A percentile compares a stretch with the other conserved stretches of the same genome.
Evolutionary conservation across 2,329 filamentous ascomycete species (phyloP).

Genomic region (Penicillium rolfsii): DNA sequence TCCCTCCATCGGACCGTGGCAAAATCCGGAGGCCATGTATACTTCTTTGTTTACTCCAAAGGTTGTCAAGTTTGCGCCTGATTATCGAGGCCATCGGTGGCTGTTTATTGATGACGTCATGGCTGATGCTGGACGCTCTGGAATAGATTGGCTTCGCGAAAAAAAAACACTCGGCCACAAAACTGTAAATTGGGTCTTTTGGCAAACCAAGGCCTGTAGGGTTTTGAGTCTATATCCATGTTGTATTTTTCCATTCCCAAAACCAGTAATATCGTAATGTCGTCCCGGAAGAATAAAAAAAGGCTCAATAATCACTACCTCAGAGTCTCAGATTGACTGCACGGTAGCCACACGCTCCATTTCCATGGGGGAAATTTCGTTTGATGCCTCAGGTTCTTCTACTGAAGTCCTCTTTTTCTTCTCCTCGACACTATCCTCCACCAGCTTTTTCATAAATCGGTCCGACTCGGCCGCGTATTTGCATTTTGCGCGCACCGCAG

Average conservation of each 20-base stretch:
- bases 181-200: background rate
- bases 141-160: background rate
- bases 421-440: background rate
- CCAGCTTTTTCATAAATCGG: constrained; percentile 5
- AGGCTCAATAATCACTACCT: too few species aligned
- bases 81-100: background rate
- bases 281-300: background rate
- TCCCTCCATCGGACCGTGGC: background rate
- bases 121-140: background rate
- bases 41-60: constrained; percentile 1
- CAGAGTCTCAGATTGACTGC: background rate
- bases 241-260: background rate
- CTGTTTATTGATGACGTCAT: background rate
- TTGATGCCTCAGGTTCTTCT: background rate
- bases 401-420: background rate
- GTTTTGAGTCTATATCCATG: background rate
- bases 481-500: constrained; percentile 4
- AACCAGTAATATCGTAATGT: background rate
- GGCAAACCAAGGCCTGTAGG: background rate
- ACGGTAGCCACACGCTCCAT: background rate
- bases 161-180: background rate
- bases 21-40: background rate
- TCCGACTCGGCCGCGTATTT: constrained; percentile 9
- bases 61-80: background rate
- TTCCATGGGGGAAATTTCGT: background rate